These are phyloP conservation scores for Globisporangium camurandrum DNA, from an alignment of 352 stramenopile species.

Conservation along the genomic window DNA sequence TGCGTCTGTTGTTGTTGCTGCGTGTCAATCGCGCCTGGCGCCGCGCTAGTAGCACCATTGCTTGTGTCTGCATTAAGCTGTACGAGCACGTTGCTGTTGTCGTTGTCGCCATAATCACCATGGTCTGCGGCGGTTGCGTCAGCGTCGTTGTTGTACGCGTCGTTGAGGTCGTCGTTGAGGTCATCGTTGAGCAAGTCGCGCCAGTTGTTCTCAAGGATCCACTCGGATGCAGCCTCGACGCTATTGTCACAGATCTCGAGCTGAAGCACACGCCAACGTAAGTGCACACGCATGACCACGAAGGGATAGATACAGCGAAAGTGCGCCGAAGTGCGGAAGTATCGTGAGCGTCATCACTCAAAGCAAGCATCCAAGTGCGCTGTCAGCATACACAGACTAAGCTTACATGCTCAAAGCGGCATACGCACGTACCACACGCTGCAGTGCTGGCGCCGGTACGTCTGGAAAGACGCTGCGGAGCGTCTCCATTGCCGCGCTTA, in stretches of 20 bases:
- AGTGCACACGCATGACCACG: neutral
- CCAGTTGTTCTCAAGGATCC: slow-evolving; percentile 58
- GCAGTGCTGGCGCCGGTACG: slow-evolving; percentile 24
- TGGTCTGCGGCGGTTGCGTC: neutral
- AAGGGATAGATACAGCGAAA: neutral
- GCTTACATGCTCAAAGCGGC: neutral
- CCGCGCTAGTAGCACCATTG: too few relatives aligned
- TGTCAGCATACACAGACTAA: neutral
- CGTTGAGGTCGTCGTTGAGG: neutral
- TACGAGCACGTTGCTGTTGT: too few relatives aligned
- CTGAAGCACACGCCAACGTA: slow-evolving; percentile 13
- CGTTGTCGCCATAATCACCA: neutral
- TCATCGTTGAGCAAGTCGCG: slow-evolving; percentile 25
- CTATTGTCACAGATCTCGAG: slow-evolving; percentile 45
- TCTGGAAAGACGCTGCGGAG: slow-evolving; percentile 23
- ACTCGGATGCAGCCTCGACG: slow-evolving; percentile 43
- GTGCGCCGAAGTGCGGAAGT: too few relatives aligned
- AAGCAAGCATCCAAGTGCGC: neutral
- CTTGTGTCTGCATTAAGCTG: too few relatives aligned
- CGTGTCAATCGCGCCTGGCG: too few relatives aligned
- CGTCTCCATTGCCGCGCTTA: neutral
- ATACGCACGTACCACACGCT: slow-evolving; percentile 27
- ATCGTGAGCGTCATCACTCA: neutral
- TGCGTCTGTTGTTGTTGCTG: neutral
- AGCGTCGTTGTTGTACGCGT: neutral